Evolutionary conservation across 768 basidiomycete species (phyloP), one percentile per base, ranked within the genome.

Genomic region (Russula ochroleuca): DNA sequence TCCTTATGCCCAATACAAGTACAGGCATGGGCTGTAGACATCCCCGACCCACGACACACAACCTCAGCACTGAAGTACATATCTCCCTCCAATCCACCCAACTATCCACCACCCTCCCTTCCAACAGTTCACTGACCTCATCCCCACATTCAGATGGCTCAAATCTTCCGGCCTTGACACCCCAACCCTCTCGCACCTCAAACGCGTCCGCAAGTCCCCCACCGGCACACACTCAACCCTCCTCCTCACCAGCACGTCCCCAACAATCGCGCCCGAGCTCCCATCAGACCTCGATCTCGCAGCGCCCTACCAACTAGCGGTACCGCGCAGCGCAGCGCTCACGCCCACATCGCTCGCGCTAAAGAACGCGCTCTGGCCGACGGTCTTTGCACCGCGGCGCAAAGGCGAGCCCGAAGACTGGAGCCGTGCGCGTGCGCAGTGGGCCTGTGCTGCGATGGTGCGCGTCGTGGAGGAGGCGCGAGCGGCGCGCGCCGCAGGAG

Each of bases 361-460:
- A 38, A 94, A 95, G 75, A 80, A 82, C 43, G 73, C 80, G 1
- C 75, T 91, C n/a, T 98, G 96, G 96, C 96, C 96, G 9, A 90
- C 90, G 13, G 75, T 85, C 15, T 92, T 84, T 68, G 79, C 85
- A 4, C 90, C 90, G 0, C 80, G 81, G 38, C 80, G 85, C 65
- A 90, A 85, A 70, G 83, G 81, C 69, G 87, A 90, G 62, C 74
- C 77, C 1, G 83, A 87, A 64, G 75, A 76, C 7, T 92, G 93
- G 90, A 81, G 86, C 4, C 73, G 77, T 31, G 85, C 80, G 0
- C 83, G 84, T 61, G 78, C 84, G 41, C 79, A 77, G 15, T 97
- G 96, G 95, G 88, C 93, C 2, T 79, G 80, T 69, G 77, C 85
- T 14, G 89, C 90, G 40, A 82, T 94, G 73, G 71, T 76, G 48